Conservation (phyloP, 208 protist species). For the Leishmania aethiopica region DNA sequence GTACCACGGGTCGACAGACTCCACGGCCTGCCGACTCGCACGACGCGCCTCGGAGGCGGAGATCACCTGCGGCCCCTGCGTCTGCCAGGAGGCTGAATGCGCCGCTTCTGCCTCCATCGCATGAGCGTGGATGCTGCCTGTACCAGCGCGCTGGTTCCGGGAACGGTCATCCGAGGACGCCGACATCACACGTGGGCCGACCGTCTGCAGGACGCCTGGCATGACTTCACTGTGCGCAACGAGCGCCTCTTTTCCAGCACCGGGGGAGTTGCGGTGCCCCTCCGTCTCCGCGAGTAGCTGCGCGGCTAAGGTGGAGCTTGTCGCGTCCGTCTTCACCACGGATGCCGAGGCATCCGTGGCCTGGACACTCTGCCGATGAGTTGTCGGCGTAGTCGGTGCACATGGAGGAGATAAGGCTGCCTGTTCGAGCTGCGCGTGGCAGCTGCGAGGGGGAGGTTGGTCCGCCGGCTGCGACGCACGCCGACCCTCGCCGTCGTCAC, state of each 20-base stretch:
- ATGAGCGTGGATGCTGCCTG: neutral
- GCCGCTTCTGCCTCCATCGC: neutral
- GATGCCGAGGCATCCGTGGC: neutral
- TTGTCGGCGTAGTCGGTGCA: neutral
- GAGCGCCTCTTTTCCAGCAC: neutral
- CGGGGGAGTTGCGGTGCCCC: neutral
- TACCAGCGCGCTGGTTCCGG: neutral
- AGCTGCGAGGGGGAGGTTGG: neutral
- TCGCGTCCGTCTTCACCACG: neutral
- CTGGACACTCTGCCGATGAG: conserved; percentile 1
- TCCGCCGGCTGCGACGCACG: neutral
- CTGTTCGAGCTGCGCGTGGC: conserved; percentile 6
- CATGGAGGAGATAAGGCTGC: neutral
- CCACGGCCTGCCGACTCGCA: conserved; percentile 2
- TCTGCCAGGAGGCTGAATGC: neutral
- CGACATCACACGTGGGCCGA: conserved; percentile 2
- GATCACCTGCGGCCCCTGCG: neutral
- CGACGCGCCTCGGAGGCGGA: conserved; percentile 1
- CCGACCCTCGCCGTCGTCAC: neutral
- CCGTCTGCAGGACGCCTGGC: neutral
- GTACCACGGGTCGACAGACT: conserved; percentile 1
- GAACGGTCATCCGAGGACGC: neutral
- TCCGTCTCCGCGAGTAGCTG: neutral
- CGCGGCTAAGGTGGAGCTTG: neutral
- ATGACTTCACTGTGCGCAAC: neutral